Evolutionary conservation across 139 green algal species (phyloP), one percentile per base, ranked within the genome.

Genomic region (Diplosphaera chodatii): DNA sequence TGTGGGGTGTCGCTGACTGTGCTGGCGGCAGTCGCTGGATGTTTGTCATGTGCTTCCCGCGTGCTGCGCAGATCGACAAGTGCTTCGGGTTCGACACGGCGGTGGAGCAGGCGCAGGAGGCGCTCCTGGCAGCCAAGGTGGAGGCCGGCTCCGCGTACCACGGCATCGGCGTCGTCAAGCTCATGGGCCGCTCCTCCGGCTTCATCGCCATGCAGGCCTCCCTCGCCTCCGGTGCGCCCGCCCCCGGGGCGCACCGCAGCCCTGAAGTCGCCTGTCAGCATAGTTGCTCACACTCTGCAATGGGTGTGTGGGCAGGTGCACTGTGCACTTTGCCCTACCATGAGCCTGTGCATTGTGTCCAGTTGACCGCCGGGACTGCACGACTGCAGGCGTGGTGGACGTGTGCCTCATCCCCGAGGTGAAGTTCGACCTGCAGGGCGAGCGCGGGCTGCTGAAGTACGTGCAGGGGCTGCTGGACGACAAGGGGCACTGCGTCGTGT

Each of bases 131-230:
- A 10, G 95, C 95, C 5, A 93, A 98, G 73, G 91, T 97, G 41
- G 94, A 99, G 86, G 93, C 95, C 3, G 83, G 74, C 76, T 86
- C 71, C 28, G 90, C 89, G 2, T 76, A 80, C 32, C 76, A 86
- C 15, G 95, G 95, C 66, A 92, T 99, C 34, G 92, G 90, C 25
- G 70, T 99, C 40, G 95, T 99, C 28, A 98, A 98, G 84, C 88
- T 99, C 63, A 99, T 99, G 95, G 95, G 95, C 4, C 81, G 95
- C 15, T 87, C 96, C 79, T 91, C 84, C 15, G 95, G 95, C 72
- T 99, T 98, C 86, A 98, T 99, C 67, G 89, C 95, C 40, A 89
- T 99, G 91, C 87, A 97, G 77, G 88, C 89, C 18, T 96, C 91
- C 63, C 91, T 98, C 85, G 89, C 93, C 16, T 93, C 85, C 55